A percentile compares a stretch with the other conserved stretches of the same genome.
Evolutionary conservation across 1,284 basidiomycete genomes (phyloP).

Genomic region (Pseudozyma tsukubaensis): DNA sequence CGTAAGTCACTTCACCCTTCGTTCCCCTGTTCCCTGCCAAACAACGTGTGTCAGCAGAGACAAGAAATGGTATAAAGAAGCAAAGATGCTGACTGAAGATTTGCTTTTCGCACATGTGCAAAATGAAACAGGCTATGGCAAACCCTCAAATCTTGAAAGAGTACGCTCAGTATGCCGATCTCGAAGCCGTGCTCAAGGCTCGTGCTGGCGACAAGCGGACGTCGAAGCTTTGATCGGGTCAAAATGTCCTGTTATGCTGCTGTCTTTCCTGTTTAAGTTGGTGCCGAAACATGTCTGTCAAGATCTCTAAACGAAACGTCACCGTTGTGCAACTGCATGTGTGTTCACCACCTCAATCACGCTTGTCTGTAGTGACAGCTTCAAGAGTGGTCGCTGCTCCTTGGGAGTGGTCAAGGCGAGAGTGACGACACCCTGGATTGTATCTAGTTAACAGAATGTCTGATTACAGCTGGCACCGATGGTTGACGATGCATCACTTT

Average conservation of each 20-base stretch:
- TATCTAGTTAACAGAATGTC: no score
- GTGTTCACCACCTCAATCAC: no score
- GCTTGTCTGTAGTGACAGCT: no score
- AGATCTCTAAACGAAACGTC: no score
- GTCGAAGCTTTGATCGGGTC: slow-evolving; percentile 22
- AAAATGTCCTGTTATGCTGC: background rate
- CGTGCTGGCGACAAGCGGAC: slow-evolving; percentile 3
- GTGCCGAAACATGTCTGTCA: background rate
- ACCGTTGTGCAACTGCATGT: no score
- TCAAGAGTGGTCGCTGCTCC: no score
- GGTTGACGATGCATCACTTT: no score
- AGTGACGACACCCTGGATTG: no score
- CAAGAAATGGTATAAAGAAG: background rate
- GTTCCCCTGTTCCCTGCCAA: background rate
- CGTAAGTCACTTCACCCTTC: slow-evolving; percentile 14
- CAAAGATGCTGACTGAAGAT: slow-evolving; percentile 4
- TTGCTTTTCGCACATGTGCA: background rate
- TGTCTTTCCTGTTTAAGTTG: background rate
- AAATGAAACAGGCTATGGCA: slow-evolving; percentile 35
- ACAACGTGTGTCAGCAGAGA: no score
- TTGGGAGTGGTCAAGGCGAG: no score
- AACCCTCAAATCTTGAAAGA: slow-evolving; percentile 45
- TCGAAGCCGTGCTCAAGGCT: slow-evolving; percentile 33
- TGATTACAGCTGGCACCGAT: no score
- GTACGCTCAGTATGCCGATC: slow-evolving; percentile 48